phyloP scores from a whole-genome alignment of 805 yeast genomes.

The Tetrapisispora iriomotensis region DNA sequence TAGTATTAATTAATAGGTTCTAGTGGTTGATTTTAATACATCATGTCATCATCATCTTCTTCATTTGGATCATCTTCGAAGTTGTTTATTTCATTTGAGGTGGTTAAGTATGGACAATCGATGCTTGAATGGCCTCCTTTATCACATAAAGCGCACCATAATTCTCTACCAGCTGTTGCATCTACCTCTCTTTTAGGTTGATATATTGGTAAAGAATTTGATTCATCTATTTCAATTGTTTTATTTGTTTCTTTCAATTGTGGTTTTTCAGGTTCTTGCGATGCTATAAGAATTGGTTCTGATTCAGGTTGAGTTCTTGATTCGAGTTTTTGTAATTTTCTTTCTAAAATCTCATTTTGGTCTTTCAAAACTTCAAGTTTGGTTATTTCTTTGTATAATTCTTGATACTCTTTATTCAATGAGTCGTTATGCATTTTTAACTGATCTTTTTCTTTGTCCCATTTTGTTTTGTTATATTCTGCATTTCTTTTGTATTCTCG shows the following conservation, averaged over 20 bases:
- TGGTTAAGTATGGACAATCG: conserved; percentile 53
- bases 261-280: neutral
- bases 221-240: neutral
- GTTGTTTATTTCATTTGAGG: neutral
- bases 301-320: neutral
- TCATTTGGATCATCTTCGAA: no score
- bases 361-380: neutral
- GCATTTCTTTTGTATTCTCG: conserved; percentile 8
- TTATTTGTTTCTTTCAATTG: no score
- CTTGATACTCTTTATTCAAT: conserved; percentile 20
- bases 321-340: conserved; percentile 11
- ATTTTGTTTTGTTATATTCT: conserved; percentile 12
- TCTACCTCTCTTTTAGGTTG: conserved; percentile 25
- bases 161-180: conserved; percentile 61
- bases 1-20: no score
- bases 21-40: neutral
- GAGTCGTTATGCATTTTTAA: conserved; percentile 23
- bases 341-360: conserved; percentile 12
- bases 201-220: conserved; percentile 25
- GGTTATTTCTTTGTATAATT: conserved; percentile 19
- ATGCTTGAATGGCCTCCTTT: conserved; percentile 78
- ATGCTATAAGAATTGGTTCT: neutral
- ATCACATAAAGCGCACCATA: conserved; percentile 94
- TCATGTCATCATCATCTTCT: neutral
- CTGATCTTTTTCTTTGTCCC: conserved; percentile 24